Evolutionary conservation across 2,329 filamentous ascomycete genomes (phyloP).

Genomic region (Furcasterigmium furcatum): DNA sequence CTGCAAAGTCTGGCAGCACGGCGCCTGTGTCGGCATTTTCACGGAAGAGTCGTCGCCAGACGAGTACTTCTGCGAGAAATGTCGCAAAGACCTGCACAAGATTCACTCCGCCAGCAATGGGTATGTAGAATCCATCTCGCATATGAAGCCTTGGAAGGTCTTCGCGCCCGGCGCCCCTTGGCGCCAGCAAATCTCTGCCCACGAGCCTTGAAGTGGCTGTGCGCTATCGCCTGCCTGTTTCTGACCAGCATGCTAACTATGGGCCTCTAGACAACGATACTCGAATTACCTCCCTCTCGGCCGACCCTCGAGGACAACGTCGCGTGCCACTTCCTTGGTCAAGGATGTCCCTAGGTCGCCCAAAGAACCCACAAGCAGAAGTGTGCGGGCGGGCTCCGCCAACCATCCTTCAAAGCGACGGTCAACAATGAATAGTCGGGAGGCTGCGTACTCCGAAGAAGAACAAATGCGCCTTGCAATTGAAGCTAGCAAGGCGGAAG

Average conservation of each 20-base stretch:
- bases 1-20: constrained; percentile 98
- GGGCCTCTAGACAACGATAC: constrained; percentile 54
- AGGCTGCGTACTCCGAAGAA: constrained; percentile 93
- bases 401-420: constrained; percentile 72
- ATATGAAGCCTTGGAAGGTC: too few relatives aligned
- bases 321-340: constrained; percentile 61
- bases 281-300: constrained; percentile 63
- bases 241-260: constrained; percentile 2
- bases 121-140: constrained; percentile 53
- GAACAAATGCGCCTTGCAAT: constrained; percentile 85
- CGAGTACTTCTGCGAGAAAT: constrained; percentile 97
- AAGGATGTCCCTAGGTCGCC: constrained; percentile 58
- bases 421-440: constrained; percentile 96
- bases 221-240: not conserved
- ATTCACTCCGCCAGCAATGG: constrained; percentile 78
- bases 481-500: constrained; percentile 90
- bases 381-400: constrained; percentile 46
- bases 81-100: constrained; percentile 86
- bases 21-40: constrained; percentile 95
- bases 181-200: not conserved
- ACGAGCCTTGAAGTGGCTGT: not conserved
- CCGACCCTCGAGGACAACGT: constrained; percentile 51
- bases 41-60: constrained; percentile 91
- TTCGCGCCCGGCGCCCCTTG: too few relatives aligned
- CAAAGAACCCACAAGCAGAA: constrained; percentile 53